Conservation (phyloP, 2,329 filamentous ascomycete genomes). For the Neofusicoccum cordaticola region DNA sequence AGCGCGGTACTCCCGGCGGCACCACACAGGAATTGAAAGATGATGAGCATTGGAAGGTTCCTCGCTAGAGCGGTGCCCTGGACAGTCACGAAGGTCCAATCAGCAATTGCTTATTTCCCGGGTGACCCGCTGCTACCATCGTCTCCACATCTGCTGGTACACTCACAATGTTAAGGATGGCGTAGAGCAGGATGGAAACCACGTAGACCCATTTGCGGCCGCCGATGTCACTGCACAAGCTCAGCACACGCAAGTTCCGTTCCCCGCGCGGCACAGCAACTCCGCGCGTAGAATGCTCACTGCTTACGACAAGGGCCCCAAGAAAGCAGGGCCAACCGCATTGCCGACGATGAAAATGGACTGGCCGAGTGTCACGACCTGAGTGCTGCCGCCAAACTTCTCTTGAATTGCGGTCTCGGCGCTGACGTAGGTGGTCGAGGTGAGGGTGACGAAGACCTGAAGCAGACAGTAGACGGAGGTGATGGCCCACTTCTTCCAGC, state of each 20-base stretch:
- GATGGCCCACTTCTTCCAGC: slow-evolving; percentile 16
- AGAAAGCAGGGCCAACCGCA: slow-evolving; percentile 15
- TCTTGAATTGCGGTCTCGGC: slow-evolving; percentile 16
- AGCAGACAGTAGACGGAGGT: slow-evolving; percentile 16
- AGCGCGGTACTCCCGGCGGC: slow-evolving; percentile 17
- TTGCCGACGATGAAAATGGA: slow-evolving; percentile 18
- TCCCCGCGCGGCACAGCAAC: not conserved
- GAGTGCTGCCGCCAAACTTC: slow-evolving; percentile 14
- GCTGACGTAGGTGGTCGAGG: slow-evolving; percentile 13
- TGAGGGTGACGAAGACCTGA: slow-evolving; percentile 15
- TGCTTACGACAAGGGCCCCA: slow-evolving; percentile 18
- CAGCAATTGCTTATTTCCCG: not conserved
- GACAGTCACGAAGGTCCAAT: not conserved
- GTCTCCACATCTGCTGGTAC: not conserved
- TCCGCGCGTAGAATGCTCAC: not conserved
- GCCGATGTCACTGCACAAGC: slow-evolving; percentile 16
- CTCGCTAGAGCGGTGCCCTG: slow-evolving; percentile 12
- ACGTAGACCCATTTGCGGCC: slow-evolving; percentile 19
- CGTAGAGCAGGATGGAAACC: slow-evolving; percentile 13
- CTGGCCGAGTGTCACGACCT: slow-evolving; percentile 15
- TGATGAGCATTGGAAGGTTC: slow-evolving; percentile 18
- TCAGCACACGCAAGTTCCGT: slow-evolving; percentile 6
- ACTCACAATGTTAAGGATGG: slow-evolving; percentile 17
- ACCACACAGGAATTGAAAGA: slow-evolving; percentile 18
- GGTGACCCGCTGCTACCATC: not conserved